Conservation (phyloP, 768 basidiomycete genomes). For the Russula dissimulans region DNA sequence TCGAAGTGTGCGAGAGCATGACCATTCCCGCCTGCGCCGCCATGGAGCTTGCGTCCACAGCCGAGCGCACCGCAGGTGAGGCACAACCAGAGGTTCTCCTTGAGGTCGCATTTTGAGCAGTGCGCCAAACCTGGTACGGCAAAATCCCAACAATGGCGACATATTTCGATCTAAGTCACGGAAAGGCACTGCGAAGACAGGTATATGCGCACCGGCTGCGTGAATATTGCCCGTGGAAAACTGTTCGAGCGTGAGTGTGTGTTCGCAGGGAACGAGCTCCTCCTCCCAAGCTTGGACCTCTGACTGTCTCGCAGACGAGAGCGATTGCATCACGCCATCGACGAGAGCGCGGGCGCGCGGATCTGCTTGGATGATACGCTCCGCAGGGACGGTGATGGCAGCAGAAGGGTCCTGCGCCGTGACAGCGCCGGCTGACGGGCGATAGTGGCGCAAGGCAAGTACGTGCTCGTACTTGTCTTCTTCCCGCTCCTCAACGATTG, state of each 20-base stretch:
- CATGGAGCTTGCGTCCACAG: conserved; percentile 81
- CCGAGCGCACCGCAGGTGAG: conserved; percentile 83
- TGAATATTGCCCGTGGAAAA: conserved; percentile 37
- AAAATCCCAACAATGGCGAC: too few species aligned
- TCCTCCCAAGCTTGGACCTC: conserved; percentile 99
- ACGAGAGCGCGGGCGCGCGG: conserved; percentile 46
- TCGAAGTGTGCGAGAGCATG: conserved; percentile 79
- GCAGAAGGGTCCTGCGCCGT: conserved; percentile 23
- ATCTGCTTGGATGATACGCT: conserved; percentile 31
- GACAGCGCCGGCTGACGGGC: conserved; percentile 23
- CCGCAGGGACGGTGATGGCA: conserved; percentile 33
- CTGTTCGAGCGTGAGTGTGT: conserved; percentile 53
- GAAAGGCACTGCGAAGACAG: neutral
- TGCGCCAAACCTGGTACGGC: conserved; percentile 56
- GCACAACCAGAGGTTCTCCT: conserved; percentile 92
- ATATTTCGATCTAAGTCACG: neutral
- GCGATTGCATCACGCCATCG: conserved; percentile 63
- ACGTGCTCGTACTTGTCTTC: conserved; percentile 76
- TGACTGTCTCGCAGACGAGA: conserved; percentile 85
- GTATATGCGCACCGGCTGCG: conserved; percentile 38
- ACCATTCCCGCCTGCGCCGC: conserved; percentile 76
- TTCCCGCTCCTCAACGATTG: conserved; percentile 78
- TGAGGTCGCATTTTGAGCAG: conserved; percentile 76
- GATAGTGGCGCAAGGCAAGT: conserved; percentile 68
- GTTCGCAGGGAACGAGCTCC: conserved; percentile 82